Evolutionary conservation across 83 land plant species (phyloP).

Genomic region (Isoetes engelmannii): DNA sequence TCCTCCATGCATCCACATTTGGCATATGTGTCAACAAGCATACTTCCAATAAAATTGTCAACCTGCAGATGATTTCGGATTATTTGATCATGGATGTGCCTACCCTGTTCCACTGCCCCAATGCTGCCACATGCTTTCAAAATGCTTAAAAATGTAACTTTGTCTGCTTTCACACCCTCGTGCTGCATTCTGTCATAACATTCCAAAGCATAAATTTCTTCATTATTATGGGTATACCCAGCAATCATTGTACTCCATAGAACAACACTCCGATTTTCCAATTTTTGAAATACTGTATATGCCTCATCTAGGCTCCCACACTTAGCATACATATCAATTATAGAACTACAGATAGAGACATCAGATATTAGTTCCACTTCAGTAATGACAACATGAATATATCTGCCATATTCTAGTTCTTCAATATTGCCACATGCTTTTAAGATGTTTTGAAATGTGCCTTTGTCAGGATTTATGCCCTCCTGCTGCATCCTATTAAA

Average conservation of each 20-base stretch:
- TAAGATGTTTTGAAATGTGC: too few relatives aligned
- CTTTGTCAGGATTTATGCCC: too few relatives aligned
- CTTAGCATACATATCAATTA: neutral
- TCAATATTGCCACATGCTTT: too few relatives aligned
- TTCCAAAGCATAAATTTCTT: neutral
- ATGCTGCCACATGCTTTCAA: neutral
- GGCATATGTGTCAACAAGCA: too few relatives aligned
- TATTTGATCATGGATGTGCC: neutral
- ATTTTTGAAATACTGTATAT: neutral
- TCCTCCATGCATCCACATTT: too few relatives aligned
- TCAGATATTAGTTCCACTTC: neutral
- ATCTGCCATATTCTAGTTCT: too few relatives aligned
- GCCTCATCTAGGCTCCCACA: slow-evolving; percentile 1
- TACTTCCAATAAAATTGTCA: too few relatives aligned
- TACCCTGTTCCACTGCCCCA: neutral
- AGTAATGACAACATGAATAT: neutral
- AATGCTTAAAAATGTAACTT: neutral
- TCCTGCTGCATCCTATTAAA: too few relatives aligned
- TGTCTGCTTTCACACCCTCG: neutral
- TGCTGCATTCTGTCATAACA: neutral
- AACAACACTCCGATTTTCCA: neutral
- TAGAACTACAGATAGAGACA: neutral
- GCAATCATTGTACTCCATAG: neutral
- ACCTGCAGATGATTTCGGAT: too few relatives aligned
- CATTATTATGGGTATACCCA: neutral